Base-by-base conservation (phyloP, 202 grass and related monocot species). In the Sporobolus alterniflorus region DNA sequence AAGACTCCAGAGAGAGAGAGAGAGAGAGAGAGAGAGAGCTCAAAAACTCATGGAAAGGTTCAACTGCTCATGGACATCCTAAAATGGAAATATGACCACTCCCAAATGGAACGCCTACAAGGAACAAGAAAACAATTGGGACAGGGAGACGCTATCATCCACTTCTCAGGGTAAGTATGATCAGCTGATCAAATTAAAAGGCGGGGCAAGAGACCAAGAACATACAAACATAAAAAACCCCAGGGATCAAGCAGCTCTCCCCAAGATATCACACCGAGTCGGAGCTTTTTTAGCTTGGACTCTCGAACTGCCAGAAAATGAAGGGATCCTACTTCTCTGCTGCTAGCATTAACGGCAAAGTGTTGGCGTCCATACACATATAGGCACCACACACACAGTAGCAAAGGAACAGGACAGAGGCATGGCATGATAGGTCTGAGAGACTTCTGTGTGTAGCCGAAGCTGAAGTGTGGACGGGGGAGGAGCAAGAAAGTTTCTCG, bases 71-170 rank as follows among this genome's bases (percentile, higher is more conserved):
- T 46, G 9, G 11, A 9, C 43, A 51, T 24, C 51, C 85, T 59
- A 43, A 84, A 91, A 66, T 67, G 73, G 89, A 82, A 91, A 84
- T 39, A 51, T 34, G 69, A 44, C 9, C 64, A 21, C 48, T 82
- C 66, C 81, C 76, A 72, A 60, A 88, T 54, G 68, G n/a, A 77
- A 84, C 68, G 25, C 13, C 64, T 82, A 69, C 50, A 43, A 82
- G 77, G 48, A 72, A 69, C 72, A 85, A 76, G 56, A 72, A 63
- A 76, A 46, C 50, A 81, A 71, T 78, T 39, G 64, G 76, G 44
- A 10, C 43, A 59, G 69, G 20, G 55, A 80, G 46, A 9, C n/a
- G 75, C 66, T 73, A 59, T 69, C 60, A 68, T 75, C n/a, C n/a
- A n/a, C 8, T 43, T 44, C 77, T 26, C 40, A 62, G 9, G 9